These are phyloP conservation scores for Fraxinus anomala DNA, from an alignment of 257 asterid species.

Conservation along the genomic window DNA sequence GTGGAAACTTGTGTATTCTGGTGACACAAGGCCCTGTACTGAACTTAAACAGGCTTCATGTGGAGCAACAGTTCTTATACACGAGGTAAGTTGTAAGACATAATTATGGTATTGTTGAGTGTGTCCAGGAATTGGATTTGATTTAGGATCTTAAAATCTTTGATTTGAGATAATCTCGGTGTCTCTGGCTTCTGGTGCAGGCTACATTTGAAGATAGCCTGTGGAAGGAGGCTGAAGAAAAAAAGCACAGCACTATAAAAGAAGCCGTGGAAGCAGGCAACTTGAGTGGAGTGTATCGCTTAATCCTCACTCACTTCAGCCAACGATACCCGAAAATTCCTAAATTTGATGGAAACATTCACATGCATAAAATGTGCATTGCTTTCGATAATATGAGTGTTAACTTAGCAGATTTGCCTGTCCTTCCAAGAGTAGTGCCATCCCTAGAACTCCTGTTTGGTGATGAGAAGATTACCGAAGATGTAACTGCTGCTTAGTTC, in stretches of 20 bases:
- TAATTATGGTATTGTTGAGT: neutral
- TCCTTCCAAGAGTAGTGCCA: constrained; percentile 79
- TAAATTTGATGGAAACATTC: constrained; percentile 62
- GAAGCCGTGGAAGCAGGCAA: constrained; percentile 86
- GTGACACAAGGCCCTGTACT: constrained; percentile 95
- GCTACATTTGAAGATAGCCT: constrained; percentile 91
- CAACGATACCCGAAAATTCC: constrained; percentile 97
- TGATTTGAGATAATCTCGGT: neutral
- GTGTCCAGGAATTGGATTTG: neutral
- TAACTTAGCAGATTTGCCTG: constrained; percentile 74
- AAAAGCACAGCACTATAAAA: constrained; percentile 85
- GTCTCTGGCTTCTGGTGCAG: constrained; percentile 35
- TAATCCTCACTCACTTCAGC: constrained; percentile 91
- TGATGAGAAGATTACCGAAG: constrained; percentile 60
- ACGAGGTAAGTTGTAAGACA: constrained; percentile 51
- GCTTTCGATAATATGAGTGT: constrained; percentile 96
- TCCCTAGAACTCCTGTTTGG: constrained; percentile 65
- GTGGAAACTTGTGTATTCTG: constrained; percentile 94
- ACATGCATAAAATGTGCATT: constrained; percentile 76
- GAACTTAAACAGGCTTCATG: constrained; percentile 66
- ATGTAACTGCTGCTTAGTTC: constrained; percentile 34
- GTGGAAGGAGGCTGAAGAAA: constrained; percentile 75
- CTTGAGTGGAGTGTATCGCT: constrained; percentile 75
- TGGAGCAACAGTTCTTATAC: constrained; percentile 86
- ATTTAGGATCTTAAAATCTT: neutral